phyloP scores from a whole-genome alignment of 2,329 filamentous ascomycete genomes.

The Myriangium duriaei region DNA sequence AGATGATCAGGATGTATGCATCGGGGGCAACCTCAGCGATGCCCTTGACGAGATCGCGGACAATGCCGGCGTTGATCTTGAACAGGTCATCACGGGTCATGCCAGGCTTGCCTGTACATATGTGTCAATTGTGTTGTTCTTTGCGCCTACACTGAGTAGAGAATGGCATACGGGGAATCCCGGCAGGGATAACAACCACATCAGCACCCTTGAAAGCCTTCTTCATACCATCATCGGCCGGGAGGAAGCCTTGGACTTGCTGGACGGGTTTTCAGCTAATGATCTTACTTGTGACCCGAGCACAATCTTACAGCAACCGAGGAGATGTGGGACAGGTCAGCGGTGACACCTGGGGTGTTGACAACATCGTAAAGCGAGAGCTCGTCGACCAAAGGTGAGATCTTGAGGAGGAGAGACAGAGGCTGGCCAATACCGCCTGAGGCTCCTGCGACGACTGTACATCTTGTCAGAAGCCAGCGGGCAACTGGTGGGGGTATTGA shows the following conservation, averaged over 20 bases:
- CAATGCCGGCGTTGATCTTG: conserved; percentile 98
- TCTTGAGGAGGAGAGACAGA: conserved; percentile 91
- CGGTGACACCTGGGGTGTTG: conserved; percentile 91
- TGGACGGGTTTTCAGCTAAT: conserved; percentile 25
- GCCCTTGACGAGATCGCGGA: conserved; percentile 82
- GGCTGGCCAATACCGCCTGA: conserved; percentile 98
- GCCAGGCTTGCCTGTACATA: conserved; percentile 79
- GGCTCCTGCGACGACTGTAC: conserved; percentile 75
- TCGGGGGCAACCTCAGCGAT: conserved; percentile 82
- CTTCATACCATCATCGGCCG: conserved; percentile 72
- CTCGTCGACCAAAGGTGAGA: conserved; percentile 75
- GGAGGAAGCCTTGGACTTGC: conserved; percentile 82
- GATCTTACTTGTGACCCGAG: conserved; percentile 6
- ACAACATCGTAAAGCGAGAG: conserved; percentile 98
- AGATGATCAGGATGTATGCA: conserved; percentile 92
- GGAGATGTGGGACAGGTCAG: conserved; percentile 96
- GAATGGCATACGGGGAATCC: conserved; percentile 65
- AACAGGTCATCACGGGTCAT: conserved; percentile 99
- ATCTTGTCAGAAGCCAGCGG: too few relatives aligned
- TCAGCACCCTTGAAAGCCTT: conserved; percentile 83
- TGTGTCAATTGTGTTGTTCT: conserved; percentile 8
- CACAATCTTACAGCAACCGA: conserved; percentile 56
- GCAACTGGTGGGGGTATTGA: background rate
- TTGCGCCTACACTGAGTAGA: conserved; percentile 1
- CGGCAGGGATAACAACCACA: conserved; percentile 92